Conservation (phyloP, 73 alveolate genomes). For the Halteria grandinella region DNA sequence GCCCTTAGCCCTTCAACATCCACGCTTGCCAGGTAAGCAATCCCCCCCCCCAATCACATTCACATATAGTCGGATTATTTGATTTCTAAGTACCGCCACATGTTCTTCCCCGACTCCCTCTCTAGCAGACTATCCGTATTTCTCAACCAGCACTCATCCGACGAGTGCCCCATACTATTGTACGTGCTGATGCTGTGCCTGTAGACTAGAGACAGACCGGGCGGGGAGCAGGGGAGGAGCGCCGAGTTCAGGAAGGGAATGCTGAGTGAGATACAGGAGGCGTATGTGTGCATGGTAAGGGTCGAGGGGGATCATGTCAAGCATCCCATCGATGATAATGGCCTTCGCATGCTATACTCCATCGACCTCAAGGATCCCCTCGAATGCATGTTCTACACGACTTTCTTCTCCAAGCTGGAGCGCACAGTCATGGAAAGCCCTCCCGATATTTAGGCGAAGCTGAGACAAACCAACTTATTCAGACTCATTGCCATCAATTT, state of each 20-base stretch:
- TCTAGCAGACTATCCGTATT: not conserved
- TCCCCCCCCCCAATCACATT: not conserved
- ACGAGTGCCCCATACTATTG: conserved; percentile 29
- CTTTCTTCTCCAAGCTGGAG: not conserved
- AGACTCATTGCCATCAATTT: conserved; percentile 1
- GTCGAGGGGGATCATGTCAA: conserved; percentile 21
- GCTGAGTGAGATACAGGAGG: conserved; percentile 2
- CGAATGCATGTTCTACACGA: not conserved
- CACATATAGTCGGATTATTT: not conserved
- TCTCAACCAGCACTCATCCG: conserved; percentile 1
- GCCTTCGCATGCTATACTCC: no score
- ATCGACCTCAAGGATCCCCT: not conserved
- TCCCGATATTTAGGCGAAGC: not conserved
- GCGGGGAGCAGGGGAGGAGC: no score
- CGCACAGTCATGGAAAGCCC: not conserved
- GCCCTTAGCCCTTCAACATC: not conserved
- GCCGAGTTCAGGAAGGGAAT: conserved; percentile 15
- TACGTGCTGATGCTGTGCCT: conserved; percentile 7
- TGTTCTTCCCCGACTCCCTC: conserved; percentile 18
- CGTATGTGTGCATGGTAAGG: conserved; percentile 3
- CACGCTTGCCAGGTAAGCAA: not conserved
- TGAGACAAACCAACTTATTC: not conserved
- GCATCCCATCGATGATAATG: conserved; percentile 8
- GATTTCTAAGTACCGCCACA: not conserved
- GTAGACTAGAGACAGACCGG: not conserved